Percentiles rank a stretch among this genome's conserved stretches.
phyloP scores from a whole-genome alignment of 805 yeast species.

The Vanderwaltozyma verrucispora region DNA sequence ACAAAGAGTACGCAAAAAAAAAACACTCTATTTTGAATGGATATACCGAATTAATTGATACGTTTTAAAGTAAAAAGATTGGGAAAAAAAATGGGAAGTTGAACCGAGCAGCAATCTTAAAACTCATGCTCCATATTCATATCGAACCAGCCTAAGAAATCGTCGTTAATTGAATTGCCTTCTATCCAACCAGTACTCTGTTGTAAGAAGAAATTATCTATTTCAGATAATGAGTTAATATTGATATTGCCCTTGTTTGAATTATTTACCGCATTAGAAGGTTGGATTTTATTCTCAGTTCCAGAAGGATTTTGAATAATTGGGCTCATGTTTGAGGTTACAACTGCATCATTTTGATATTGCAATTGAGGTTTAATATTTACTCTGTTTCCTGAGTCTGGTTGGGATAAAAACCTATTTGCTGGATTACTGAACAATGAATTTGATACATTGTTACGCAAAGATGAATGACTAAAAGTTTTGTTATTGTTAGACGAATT shows the following conservation, averaged over 20 bases:
- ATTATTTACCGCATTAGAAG: too few relatives aligned
- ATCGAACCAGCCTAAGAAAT: slow-evolving; percentile 90
- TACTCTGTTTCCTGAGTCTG: too few relatives aligned
- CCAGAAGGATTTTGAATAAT: too few relatives aligned
- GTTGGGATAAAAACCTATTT: too few relatives aligned
- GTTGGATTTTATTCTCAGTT: too few relatives aligned
- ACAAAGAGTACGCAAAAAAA: too few relatives aligned
- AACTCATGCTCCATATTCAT: slow-evolving; percentile 61
- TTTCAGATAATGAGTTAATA: slow-evolving; percentile 4
- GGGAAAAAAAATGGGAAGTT: neutral
- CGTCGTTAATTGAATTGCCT: slow-evolving; percentile 54
- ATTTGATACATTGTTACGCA: neutral
- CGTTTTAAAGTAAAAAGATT: neutral
- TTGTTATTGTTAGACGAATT: neutral
- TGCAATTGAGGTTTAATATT: too few relatives aligned
- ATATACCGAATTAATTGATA: neutral
- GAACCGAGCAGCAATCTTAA: slow-evolving; percentile 9
- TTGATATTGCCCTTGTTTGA: too few relatives aligned
- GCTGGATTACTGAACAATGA: too few relatives aligned
- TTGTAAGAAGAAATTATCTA: slow-evolving; percentile 63
- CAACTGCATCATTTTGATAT: too few relatives aligned
- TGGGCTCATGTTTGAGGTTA: too few relatives aligned
- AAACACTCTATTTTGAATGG: too few relatives aligned
- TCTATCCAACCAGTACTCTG: slow-evolving; percentile 83
- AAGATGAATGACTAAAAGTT: neutral